Percentiles rank a stretch among this genome's conserved stretches.
Conservation (phyloP, 257 asterid genomes). For the Solanum corneliomulleri region DNA sequence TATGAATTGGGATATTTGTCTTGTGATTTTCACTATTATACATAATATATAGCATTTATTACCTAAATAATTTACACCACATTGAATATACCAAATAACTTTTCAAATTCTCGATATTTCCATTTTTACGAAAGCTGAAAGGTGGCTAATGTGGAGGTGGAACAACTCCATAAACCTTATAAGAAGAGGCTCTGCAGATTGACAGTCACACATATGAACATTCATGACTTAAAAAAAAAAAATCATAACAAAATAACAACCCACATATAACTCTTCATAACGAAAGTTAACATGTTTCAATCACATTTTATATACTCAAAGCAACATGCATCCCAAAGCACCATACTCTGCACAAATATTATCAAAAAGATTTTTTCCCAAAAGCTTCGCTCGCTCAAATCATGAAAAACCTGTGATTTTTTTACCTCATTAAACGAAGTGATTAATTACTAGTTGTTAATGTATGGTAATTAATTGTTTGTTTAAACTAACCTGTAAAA, state of each 20-base stretch:
- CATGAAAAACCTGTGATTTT: no score
- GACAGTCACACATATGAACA: background rate
- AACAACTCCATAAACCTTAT: slow-evolving; percentile 90
- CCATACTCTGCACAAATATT: slow-evolving; percentile 77
- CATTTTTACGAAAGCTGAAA: slow-evolving; percentile 15
- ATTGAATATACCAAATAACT: no score
- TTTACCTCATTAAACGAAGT: no score
- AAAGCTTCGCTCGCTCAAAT: slow-evolving; percentile 71
- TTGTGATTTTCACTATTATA: no score
- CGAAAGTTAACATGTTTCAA: background rate
- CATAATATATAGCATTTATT: no score
- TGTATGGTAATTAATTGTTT: no score
- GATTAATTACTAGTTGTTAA: no score
- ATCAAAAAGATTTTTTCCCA: slow-evolving; percentile 90
- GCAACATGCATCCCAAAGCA: slow-evolving; percentile 49
- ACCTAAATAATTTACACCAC: no score
- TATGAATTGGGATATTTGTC: no score
- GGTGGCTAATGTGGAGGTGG: slow-evolving; percentile 82
- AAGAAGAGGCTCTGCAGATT: slow-evolving; percentile 62
- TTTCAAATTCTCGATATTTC: no score
- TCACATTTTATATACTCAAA: slow-evolving; percentile 1
- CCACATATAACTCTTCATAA: background rate
- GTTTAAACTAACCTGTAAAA: no score
- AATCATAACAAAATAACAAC: background rate
- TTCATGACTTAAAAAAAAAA: background rate